Percentiles rank a stretch among this genome's conserved stretches.
phyloP scores from a whole-genome alignment of 2,329 filamentous ascomycete species.

The Fusarium lyarnte region DNA sequence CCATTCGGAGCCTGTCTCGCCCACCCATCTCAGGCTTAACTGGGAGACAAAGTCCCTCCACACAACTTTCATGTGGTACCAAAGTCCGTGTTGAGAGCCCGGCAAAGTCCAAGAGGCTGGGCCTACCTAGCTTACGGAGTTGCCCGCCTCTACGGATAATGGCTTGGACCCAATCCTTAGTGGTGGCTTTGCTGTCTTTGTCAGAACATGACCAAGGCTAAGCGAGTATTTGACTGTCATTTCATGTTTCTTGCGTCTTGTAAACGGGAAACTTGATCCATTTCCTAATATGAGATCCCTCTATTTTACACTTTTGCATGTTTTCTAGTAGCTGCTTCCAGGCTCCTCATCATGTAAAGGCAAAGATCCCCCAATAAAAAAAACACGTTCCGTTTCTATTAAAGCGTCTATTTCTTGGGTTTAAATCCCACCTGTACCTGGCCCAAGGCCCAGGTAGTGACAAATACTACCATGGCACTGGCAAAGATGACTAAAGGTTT shows the following conservation, averaged over 20 bases:
- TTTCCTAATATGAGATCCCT: slow-evolving; percentile 15
- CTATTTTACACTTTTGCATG: slow-evolving; percentile 43
- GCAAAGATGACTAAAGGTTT: slow-evolving; percentile 87
- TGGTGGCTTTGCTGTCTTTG: slow-evolving; percentile 26
- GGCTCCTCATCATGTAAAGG: slow-evolving; percentile 11
- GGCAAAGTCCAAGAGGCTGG: slow-evolving; percentile 11
- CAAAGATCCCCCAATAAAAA: slow-evolving; percentile 13
- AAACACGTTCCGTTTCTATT: slow-evolving; percentile 17
- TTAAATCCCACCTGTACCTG: slow-evolving; percentile 83
- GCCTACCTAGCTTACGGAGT: neutral
- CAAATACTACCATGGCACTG: slow-evolving; percentile 78
- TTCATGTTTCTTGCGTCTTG: neutral
- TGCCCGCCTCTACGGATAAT: neutral
- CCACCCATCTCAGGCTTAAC: slow-evolving; percentile 34
- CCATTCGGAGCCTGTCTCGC: slow-evolving; percentile 29
- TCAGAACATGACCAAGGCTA: slow-evolving; percentile 15
- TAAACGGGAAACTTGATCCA: slow-evolving; percentile 9
- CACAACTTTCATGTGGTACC: slow-evolving; percentile 8
- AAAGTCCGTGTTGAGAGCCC: neutral
- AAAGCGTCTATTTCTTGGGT: slow-evolving; percentile 50
- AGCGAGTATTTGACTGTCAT: slow-evolving; percentile 1
- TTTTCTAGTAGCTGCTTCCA: slow-evolving; percentile 15
- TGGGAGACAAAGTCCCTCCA: slow-evolving; percentile 9
- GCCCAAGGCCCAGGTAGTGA: slow-evolving; percentile 77
- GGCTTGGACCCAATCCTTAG: slow-evolving; percentile 8